Percentiles rank a stretch among this genome's conserved stretches.
Conservation (phyloP, 768 basidiomycete genomes). For the Tubosaeta sp. region DNA sequence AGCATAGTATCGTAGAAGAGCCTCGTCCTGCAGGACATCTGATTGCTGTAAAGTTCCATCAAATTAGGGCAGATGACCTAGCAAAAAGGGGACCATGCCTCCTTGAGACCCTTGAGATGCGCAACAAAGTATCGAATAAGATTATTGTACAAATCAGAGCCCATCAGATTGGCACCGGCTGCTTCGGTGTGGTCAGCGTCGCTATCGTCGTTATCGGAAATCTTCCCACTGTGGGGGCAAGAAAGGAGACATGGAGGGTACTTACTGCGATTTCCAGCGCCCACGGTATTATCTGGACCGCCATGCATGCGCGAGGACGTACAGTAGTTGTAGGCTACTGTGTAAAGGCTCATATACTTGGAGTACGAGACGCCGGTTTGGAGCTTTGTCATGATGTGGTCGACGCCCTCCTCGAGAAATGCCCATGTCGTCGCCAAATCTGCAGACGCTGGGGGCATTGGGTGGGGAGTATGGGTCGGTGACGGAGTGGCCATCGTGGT, state of each 20-base stretch:
- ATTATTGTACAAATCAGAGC: slow-evolving; percentile 94
- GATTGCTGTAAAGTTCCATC: slow-evolving; percentile 49
- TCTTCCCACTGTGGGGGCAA: slow-evolving; percentile 21
- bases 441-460: slow-evolving; percentile 63
- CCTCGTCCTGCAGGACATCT: slow-evolving; percentile 80
- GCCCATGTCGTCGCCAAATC: slow-evolving; percentile 85
- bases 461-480: slow-evolving; percentile 31
- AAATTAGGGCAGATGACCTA: slow-evolving; percentile 10
- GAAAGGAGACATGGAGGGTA: slow-evolving; percentile 14
- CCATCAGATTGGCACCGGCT: slow-evolving; percentile 95
- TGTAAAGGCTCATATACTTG: slow-evolving; percentile 85
- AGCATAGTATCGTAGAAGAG: slow-evolving; percentile 86
- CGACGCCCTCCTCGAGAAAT: slow-evolving; percentile 80
- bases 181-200: slow-evolving; percentile 17
- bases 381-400: slow-evolving; percentile 90
- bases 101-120: slow-evolving; percentile 66
- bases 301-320: slow-evolving; percentile 80
- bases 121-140: slow-evolving; percentile 85
- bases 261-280: slow-evolving; percentile 54
- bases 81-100: slow-evolving; percentile 42
- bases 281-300: slow-evolving; percentile 32
- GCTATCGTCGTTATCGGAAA: slow-evolving; percentile 18
- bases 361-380: slow-evolving; percentile 87
- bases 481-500: slow-evolving; percentile 31
- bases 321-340: slow-evolving; percentile 97